These are phyloP conservation scores for Sutorius eximius DNA, from an alignment of 1,284 basidiomycete species.

Conservation along the genomic window DNA sequence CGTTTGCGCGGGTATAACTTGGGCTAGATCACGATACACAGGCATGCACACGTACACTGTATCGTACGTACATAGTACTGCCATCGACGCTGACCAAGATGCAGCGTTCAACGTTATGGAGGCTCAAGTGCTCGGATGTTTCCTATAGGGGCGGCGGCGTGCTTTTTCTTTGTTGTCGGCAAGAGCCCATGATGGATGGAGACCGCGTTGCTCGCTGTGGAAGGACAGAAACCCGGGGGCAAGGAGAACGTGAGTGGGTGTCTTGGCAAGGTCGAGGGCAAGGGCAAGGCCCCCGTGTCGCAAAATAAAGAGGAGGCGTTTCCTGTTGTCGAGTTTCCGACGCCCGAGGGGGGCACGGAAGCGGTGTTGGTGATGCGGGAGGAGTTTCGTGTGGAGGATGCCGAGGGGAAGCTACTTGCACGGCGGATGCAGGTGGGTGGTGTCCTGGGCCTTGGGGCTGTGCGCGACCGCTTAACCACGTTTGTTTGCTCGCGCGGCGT, in stretches of 20 bases:
- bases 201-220: conserved; percentile 5
- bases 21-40: too few relatives aligned
- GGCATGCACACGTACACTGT: too few relatives aligned
- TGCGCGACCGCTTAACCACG: neutral
- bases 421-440: conserved; percentile 45
- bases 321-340: conserved; percentile 67
- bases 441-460: too few relatives aligned
- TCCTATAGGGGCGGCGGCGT: too few relatives aligned
- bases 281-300: conserved; percentile 4
- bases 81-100: too few relatives aligned
- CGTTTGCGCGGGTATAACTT: too few relatives aligned
- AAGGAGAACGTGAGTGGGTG: conserved; percentile 26
- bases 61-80: too few relatives aligned
- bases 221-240: neutral
- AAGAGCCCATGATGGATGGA: too few relatives aligned
- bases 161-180: too few relatives aligned
- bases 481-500: neutral
- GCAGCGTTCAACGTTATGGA: too few relatives aligned
- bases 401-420: conserved; percentile 66
- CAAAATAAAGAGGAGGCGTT: conserved; percentile 39
- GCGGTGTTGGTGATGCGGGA: conserved; percentile 59
- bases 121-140: too few relatives aligned
- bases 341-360: conserved; percentile 47
- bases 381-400: conserved; percentile 66
- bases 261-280: neutral